Percentiles rank a stretch among this genome's conserved stretches.
phyloP scores from a whole-genome alignment of 139 green algal species.

The Volvox reticuliferus region DNA sequence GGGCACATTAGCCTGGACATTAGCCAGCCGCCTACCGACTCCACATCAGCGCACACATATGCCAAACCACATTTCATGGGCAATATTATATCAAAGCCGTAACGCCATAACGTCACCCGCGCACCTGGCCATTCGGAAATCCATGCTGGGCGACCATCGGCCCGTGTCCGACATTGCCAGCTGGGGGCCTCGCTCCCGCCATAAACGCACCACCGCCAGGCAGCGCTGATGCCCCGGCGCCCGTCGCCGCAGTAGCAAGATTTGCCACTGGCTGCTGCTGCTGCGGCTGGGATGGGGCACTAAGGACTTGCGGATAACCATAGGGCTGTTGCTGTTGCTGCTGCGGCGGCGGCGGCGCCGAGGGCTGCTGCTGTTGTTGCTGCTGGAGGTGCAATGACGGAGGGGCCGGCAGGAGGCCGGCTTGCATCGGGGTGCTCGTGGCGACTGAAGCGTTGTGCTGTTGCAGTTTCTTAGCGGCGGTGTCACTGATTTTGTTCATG shows the following conservation, averaged over 20 bases:
- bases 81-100: too few relatives aligned
- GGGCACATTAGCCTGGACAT: too few relatives aligned
- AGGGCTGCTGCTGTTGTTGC: neutral
- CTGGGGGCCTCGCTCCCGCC: too few relatives aligned
- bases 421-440: neutral
- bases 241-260: neutral
- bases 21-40: too few relatives aligned
- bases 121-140: neutral
- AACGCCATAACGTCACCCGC: too few relatives aligned
- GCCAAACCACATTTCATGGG: too few relatives aligned
- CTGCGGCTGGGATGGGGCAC: neutral
- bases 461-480: conserved; percentile 39
- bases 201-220: neutral
- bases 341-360: neutral
- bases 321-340: neutral
- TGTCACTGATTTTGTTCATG: conserved; percentile 52
- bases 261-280: neutral
- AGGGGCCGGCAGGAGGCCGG: neutral
- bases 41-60: too few relatives aligned
- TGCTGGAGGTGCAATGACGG: neutral
- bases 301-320: neutral
- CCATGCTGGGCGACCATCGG: neutral
- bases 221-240: neutral
- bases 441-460: too few relatives aligned
- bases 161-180: too few relatives aligned